These are phyloP conservation scores for Fraxinus dipetala DNA, from an alignment of 305 asterid genomes.

Conservation along the genomic window DNA sequence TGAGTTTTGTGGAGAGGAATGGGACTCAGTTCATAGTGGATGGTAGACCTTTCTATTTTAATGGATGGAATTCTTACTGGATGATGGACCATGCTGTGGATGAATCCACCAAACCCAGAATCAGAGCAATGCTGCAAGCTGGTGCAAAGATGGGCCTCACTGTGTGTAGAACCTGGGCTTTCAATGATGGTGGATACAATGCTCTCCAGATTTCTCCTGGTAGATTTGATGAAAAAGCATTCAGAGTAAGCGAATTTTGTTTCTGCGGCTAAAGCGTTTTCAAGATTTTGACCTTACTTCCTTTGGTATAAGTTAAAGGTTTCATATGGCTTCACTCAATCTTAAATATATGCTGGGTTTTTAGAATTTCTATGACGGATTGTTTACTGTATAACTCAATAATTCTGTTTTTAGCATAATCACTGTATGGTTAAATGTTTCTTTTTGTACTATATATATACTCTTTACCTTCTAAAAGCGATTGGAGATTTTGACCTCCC, in stretches of 20 bases:
- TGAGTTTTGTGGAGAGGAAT: slow-evolving; percentile 87
- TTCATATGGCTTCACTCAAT: background rate
- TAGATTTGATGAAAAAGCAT: slow-evolving; percentile 71
- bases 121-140: slow-evolving; percentile 63
- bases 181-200: slow-evolving; percentile 90
- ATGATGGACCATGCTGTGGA: slow-evolving; percentile 96
- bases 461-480: background rate
- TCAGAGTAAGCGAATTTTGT: slow-evolving; percentile 55
- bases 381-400: background rate
- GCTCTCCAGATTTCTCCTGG: slow-evolving; percentile 93
- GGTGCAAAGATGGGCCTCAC: slow-evolving; percentile 97
- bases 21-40: slow-evolving; percentile 86
- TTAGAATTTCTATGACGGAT: background rate
- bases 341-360: background rate
- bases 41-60: slow-evolving; percentile 78
- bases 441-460: background rate
- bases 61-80: slow-evolving; percentile 99
- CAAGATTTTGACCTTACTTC: background rate
- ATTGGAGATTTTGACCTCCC: background rate
- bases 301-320: background rate
- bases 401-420: background rate
- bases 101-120: slow-evolving; percentile 49
- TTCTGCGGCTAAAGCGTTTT: background rate
- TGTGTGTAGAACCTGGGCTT: slow-evolving; percentile 97
- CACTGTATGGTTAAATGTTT: background rate